Percentiles rank a stretch among this genome's conserved stretches.
Evolutionary conservation across 192 early-diverging fungal species (phyloP).

Genomic region (Entophlyctis helioformis): DNA sequence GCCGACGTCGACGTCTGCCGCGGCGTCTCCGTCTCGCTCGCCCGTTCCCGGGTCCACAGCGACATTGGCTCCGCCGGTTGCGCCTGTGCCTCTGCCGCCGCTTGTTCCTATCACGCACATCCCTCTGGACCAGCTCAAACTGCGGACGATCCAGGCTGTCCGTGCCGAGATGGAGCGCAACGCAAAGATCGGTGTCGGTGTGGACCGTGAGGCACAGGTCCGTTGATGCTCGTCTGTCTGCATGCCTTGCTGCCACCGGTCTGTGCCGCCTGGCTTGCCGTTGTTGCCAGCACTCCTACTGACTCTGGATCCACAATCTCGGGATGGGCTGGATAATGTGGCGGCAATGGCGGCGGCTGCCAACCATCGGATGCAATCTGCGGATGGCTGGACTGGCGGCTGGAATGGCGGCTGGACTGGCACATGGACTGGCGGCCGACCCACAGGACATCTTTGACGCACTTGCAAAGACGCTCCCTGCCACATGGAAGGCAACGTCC

Average conservation of each 20-base stretch:
- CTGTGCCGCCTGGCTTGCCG: too few species aligned
- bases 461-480: conserved; percentile 35
- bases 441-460: conserved; percentile 33
- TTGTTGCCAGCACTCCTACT: too few species aligned
- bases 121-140: conserved; percentile 7
- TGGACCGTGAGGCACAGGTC: conserved; percentile 29
- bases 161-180: conserved; percentile 2
- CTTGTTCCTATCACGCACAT: conserved; percentile 11
- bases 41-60: background rate
- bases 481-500: conserved; percentile 22
- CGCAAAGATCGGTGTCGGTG: conserved; percentile 22
- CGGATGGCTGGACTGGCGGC: background rate
- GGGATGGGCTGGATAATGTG: background rate
- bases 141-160: too few species aligned
- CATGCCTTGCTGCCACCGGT: background rate
- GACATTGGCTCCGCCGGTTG: background rate
- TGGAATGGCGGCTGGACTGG: background rate
- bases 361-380: background rate
- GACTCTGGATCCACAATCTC: background rate
- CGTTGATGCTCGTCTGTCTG: background rate
- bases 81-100: conserved; percentile 1
- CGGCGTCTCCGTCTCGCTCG: background rate
- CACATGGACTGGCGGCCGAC: background rate
- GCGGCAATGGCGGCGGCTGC: background rate
- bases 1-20: background rate